Base-by-base conservation (phyloP, 2,329 filamentous ascomycete species). In the Aspergillus ochraceoroseus region DNA sequence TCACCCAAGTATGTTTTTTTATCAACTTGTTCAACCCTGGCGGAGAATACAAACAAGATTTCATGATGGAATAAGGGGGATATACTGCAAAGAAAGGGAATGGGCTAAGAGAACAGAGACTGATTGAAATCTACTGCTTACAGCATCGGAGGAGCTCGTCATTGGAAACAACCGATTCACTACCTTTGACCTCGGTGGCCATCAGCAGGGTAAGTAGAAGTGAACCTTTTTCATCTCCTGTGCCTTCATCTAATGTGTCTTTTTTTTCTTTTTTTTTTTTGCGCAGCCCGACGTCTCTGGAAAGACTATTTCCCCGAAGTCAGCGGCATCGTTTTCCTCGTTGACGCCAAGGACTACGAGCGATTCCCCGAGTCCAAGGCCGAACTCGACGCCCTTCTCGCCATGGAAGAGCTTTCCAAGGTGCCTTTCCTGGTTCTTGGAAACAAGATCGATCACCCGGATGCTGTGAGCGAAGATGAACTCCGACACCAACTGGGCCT, bases 371-470 rank as follows among this genome's bases (percentile, higher is more conserved):
- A 98, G 74, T 85, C 88, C 62, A 96, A 96, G 75, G 90, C 85
- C 58, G 92, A 98, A 74, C 85, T 98, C 49, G 92, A 98, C 63
- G 88, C 86, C 38, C 84, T 96, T 37, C 78, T 98, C 54, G 82
- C 86, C 48, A 95, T 98, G 90, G 92, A 98, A 72, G 90, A 96
- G 65, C 80, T 98, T 26, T 74, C 80, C 65, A 95, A 94, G 76
- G 92, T 95, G 6, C 92, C 92, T 39, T 96, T 96, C 68, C 80
- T 96, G 47, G 81, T 98, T 56, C 80, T 98, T 50, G 92, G 92
- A 57, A 98, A 98, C 81, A 98, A 98, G 81, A 98, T 98, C 67
- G 92, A 98, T 68, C 89, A 96, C 73, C 89, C 89, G 38, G 85
- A 94, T 56, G 92, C 92, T 49, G 83, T 96, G 39, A 90, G 85